Evolutionary conservation across 164 flowering plant species (phyloP), one percentile per base, ranked within the genome.

Genomic region (Piper longum): DNA sequence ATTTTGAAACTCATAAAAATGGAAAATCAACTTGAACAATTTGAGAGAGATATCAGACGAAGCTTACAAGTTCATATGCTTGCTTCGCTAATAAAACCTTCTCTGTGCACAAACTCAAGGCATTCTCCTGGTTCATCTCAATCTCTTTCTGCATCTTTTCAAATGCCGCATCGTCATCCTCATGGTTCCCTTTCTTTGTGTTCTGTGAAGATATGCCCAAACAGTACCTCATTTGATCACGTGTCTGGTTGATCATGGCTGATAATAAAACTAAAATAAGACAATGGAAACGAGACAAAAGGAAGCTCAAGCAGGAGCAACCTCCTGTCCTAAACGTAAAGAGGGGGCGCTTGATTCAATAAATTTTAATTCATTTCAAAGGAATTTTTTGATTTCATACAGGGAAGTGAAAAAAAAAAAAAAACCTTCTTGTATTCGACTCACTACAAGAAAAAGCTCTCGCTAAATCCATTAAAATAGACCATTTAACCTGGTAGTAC

Each of bases 31-130:
- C 36, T 26, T 26, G 36, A 26, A 26, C 36, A 26, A 26, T 26
- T 26, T 26, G 36, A 26, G 36, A 26, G 36, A 26, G 36, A 17
- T 16, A 55, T 55, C 26, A 41, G 51, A 4, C 18, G 56, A 43
- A 60, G 14, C 85, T 74, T 74, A 93, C 96, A 63, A 95, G 84
- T 39, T 91, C 97, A 78, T 82, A 81, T 16, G 99, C 97, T 80
- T 91, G 99, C n/a, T 80, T 82, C 4, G 96, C 95, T 52, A 95
- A 76, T 69, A 88, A 77, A 57, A 95, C 97, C 79, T 89, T 95
- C 77, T 95, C 97, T 3, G 99, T 95, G 71, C 96, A 95, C 9
- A 95, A 81, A 75, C 83, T 89, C 76, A 95, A 80, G 1, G 97
- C 97, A 76, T 71, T 95, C 57, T 95, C 95, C 69, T 91, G 99